Evolutionary conservation across 1,284 basidiomycete genomes (phyloP).

Genomic region (Macrocybe sp.): DNA sequence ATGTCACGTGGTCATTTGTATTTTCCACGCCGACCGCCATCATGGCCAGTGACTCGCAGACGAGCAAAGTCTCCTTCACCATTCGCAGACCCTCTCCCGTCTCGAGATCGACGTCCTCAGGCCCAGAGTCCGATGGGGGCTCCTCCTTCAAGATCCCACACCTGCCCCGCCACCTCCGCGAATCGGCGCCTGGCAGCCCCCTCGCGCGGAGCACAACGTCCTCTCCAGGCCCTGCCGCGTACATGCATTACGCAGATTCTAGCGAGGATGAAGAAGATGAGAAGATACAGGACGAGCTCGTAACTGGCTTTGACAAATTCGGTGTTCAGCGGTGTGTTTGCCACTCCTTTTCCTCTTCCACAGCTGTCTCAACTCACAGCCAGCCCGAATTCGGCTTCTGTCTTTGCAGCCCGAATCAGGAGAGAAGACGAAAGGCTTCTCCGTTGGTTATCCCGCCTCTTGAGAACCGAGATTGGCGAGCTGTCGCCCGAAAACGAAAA

Average conservation of each 20-base stretch:
- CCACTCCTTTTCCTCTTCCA: slow-evolving; percentile 14
- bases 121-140: slow-evolving; percentile 47
- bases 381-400: slow-evolving; percentile 14
- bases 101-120: slow-evolving; percentile 55
- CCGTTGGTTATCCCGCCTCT: slow-evolving; percentile 82
- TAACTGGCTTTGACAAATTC: slow-evolving; percentile 67
- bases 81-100: slow-evolving; percentile 63
- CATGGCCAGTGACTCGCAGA: slow-evolving; percentile 20
- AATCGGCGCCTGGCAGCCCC: slow-evolving; percentile 50
- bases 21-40: slow-evolving; percentile 11
- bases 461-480: slow-evolving; percentile 86
- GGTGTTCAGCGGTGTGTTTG: slow-evolving; percentile 75
- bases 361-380: slow-evolving; percentile 61
- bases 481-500: slow-evolving; percentile 57
- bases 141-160: slow-evolving; percentile 52
- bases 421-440: slow-evolving; percentile 41
- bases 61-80: slow-evolving; percentile 62
- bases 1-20: slow-evolving; percentile 7
- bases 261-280: slow-evolving; percentile 57
- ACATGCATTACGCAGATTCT: slow-evolving; percentile 41
- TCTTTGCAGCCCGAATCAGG: slow-evolving; percentile 37
- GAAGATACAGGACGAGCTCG: slow-evolving; percentile 56
- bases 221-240: slow-evolving; percentile 30
- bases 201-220: slow-evolving; percentile 44
- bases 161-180: slow-evolving; percentile 49